Conservation (phyloP, 2,329 filamentous ascomycete species). For the Ophiostoma pallidulum region DNA sequence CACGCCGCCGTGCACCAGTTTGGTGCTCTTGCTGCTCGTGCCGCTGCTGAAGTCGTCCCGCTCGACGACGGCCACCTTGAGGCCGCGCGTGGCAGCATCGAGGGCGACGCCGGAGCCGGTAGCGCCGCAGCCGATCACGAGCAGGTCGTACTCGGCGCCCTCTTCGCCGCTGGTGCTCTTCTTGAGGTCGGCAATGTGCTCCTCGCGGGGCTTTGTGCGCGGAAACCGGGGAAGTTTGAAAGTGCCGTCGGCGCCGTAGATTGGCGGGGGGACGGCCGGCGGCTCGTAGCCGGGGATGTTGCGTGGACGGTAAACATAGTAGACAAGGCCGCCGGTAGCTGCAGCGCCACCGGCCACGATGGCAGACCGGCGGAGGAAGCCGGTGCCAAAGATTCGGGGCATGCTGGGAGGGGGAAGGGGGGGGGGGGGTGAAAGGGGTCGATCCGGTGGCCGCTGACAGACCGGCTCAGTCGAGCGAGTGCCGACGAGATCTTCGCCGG, state of each 20-base stretch:
- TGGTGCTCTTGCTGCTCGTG: constrained; percentile 79
- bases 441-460: neutral
- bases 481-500: neutral
- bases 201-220: constrained; percentile 48
- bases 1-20: constrained; percentile 79
- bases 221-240: constrained; percentile 60
- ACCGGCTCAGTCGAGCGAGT: neutral
- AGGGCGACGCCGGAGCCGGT: constrained; percentile 73
- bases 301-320: constrained; percentile 55
- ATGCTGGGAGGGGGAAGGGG: constrained; percentile 13
- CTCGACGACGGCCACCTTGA: constrained; percentile 73
- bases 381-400: constrained; percentile 21
- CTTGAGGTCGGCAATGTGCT: constrained; percentile 54
- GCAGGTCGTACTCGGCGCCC: constrained; percentile 58
- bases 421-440: neutral
- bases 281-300: constrained; percentile 62
- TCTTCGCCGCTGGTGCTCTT: constrained; percentile 26
- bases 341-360: constrained; percentile 33
- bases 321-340: constrained; percentile 35
- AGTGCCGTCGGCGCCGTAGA: constrained; percentile 57
- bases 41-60: constrained; percentile 73
- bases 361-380: constrained; percentile 34
- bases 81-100: constrained; percentile 66
- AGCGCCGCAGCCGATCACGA: constrained; percentile 71
- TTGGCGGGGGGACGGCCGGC: constrained; percentile 60